Percentiles rank a stretch among this genome's conserved stretches.
Evolutionary conservation across 2,329 filamentous ascomycete genomes (phyloP).

Genomic region (Fulvia fulva): DNA sequence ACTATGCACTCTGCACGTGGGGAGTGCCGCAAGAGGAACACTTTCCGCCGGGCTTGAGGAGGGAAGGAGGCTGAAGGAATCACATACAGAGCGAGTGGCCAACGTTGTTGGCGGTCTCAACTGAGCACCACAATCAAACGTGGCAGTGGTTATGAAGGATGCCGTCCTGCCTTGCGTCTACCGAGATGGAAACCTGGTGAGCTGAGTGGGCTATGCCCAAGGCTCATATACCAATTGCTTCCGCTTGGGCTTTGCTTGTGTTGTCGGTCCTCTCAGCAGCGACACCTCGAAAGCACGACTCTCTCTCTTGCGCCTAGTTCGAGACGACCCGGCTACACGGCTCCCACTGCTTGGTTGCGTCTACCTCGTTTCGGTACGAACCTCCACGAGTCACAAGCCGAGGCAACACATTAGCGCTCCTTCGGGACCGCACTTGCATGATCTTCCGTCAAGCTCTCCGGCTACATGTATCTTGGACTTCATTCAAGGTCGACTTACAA

Average conservation of each 20-base stretch:
- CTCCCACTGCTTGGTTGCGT: not conserved
- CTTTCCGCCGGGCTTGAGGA: constrained; percentile 5
- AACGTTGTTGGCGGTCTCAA: no score
- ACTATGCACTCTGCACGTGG: constrained; percentile 5
- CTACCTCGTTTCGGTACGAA: not conserved
- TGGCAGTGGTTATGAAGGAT: no score
- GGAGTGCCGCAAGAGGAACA: constrained; percentile 6
- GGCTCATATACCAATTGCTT: no score
- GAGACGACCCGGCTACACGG: not conserved
- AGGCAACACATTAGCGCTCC: not conserved
- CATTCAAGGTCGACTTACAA: not conserved
- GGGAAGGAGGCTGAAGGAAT: not conserved
- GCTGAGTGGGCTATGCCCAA: no score
- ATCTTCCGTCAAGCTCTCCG: not conserved
- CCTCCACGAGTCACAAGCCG: not conserved
- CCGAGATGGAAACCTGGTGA: no score
- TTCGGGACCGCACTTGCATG: not conserved
- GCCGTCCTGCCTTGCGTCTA: no score
- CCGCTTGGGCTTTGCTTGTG: no score
- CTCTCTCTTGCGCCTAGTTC: no score
- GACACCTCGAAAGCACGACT: not conserved
- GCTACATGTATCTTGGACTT: not conserved
- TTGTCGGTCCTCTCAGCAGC: no score
- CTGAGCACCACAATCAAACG: no score
- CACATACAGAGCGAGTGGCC: no score